Conservation (phyloP, 305 asterid species). For the Solanum chacoense region DNA sequence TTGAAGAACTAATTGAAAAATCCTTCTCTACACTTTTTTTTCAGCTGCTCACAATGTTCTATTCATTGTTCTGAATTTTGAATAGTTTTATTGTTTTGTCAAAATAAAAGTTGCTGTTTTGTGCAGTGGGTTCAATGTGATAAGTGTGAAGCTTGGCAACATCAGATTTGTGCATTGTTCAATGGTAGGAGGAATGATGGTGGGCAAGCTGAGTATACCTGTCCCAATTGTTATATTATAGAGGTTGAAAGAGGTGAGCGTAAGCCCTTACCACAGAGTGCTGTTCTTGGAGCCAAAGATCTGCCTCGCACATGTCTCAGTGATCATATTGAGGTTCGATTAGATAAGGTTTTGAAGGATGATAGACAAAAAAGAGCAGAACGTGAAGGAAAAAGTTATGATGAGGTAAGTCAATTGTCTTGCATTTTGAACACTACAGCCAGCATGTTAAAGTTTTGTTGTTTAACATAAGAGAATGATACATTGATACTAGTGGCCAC, state of each 20-base stretch:
- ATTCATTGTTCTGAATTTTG: neutral
- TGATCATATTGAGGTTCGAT: slow-evolving; percentile 79
- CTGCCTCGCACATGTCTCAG: slow-evolving; percentile 84
- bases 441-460: neutral
- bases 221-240: slow-evolving; percentile 83
- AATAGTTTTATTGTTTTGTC: neutral
- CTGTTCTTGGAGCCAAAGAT: slow-evolving; percentile 97
- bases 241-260: slow-evolving; percentile 95
- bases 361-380: slow-evolving; percentile 86
- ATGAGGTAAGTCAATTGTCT: slow-evolving; percentile 51
- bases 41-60: neutral
- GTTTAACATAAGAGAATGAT: neutral
- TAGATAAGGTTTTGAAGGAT: slow-evolving; percentile 53
- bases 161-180: slow-evolving; percentile 90
- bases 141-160: slow-evolving; percentile 99
- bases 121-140: slow-evolving; percentile 99
- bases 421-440: neutral
- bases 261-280: slow-evolving; percentile 67
- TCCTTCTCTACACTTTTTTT: neutral
- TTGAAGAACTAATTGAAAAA: neutral
- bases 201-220: slow-evolving; percentile 97
- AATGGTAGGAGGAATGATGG: slow-evolving; percentile 98
- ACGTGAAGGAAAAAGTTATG: slow-evolving; percentile 60
- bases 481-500: neutral
- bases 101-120: slow-evolving; percentile 13